phyloP scores from a whole-genome alignment of 768 basidiomycete species.

The Termitomyces titanicus region DNA sequence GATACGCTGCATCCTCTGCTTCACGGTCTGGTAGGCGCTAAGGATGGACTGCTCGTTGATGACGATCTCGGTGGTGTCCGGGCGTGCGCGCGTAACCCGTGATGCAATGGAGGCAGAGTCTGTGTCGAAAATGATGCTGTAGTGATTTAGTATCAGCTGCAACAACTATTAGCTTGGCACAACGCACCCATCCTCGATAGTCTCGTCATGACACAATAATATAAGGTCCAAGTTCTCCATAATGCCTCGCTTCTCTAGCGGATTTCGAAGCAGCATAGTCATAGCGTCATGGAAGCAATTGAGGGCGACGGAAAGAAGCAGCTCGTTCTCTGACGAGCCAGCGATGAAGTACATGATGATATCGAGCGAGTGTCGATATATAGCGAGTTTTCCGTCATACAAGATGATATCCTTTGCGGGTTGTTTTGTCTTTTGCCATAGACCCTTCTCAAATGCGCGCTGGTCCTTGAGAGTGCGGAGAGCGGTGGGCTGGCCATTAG shows the following conservation, averaged over 20 bases:
- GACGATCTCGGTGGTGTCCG: slow-evolving; percentile 93
- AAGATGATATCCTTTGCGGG: slow-evolving; percentile 86
- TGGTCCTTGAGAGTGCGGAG: slow-evolving; percentile 84
- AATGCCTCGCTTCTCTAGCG: slow-evolving; percentile 92
- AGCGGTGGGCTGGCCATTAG: slow-evolving; percentile 58
- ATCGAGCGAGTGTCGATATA: slow-evolving; percentile 94
- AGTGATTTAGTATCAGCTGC: not conserved
- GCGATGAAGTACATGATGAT: slow-evolving; percentile 94
- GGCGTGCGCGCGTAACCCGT: slow-evolving; percentile 85
- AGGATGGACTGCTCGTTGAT: slow-evolving; percentile 98
- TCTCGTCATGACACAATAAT: slow-evolving; percentile 91
- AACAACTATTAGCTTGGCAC: not conserved
- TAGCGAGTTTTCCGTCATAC: slow-evolving; percentile 84
- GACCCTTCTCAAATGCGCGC: slow-evolving; percentile 90
- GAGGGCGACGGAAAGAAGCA: slow-evolving; percentile 89
- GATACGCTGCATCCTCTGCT: slow-evolving; percentile 81
- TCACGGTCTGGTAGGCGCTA: slow-evolving; percentile 88
- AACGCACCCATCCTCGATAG: slow-evolving; percentile 92
- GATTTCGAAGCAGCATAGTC: slow-evolving; percentile 80
- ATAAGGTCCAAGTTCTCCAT: slow-evolving; percentile 94
- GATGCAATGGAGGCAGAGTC: slow-evolving; percentile 95
- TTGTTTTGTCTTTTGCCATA: slow-evolving; percentile 92
- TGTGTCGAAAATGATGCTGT: slow-evolving; percentile 93
- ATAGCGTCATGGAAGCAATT: slow-evolving; percentile 84
- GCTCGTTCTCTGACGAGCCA: slow-evolving; percentile 85